These are phyloP conservation scores for Plasmodium relictum DNA, from an alignment of 169 alveolate genomes.

Conservation along the genomic window DNA sequence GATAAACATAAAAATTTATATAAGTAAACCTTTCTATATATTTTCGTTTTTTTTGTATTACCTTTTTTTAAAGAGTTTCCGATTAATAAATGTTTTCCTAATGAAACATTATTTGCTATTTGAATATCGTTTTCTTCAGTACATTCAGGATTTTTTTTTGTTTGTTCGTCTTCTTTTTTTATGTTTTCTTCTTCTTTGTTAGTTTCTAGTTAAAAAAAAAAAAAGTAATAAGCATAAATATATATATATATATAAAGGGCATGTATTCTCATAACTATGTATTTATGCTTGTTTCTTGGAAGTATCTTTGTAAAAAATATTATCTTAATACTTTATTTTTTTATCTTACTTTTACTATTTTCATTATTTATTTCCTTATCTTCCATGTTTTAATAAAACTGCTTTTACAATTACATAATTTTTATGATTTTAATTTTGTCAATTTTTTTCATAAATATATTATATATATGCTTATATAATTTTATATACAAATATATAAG, in stretches of 20 bases:
- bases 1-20: neutral
- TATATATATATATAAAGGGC: neutral
- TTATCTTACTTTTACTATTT: slow-evolving; percentile 44
- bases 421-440: slow-evolving; percentile 11
- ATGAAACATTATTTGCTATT: slow-evolving; percentile 44
- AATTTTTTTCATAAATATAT: neutral
- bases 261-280: neutral
- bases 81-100: slow-evolving; percentile 67
- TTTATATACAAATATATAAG: neutral
- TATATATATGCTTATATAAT: slow-evolving; percentile 1
- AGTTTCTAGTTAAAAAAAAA: slow-evolving; percentile 6
- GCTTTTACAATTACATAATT: slow-evolving; percentile 62
- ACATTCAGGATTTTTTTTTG: slow-evolving; percentile 37
- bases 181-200: slow-evolving; percentile 28
- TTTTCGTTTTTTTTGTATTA: neutral
- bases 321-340: neutral
- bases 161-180: slow-evolving; percentile 34
- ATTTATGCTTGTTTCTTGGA: neutral
- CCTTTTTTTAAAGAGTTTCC: slow-evolving; percentile 63
- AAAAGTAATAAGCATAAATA: neutral
- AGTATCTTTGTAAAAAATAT: neutral
- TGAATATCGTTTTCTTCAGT: slow-evolving; percentile 53
- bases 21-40: neutral
- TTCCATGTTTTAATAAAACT: slow-evolving; percentile 61
- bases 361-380: slow-evolving; percentile 62